These are phyloP conservation scores for Nigrospora osmanthi DNA, from an alignment of 2,329 filamentous ascomycete species.

Conservation along the genomic window DNA sequence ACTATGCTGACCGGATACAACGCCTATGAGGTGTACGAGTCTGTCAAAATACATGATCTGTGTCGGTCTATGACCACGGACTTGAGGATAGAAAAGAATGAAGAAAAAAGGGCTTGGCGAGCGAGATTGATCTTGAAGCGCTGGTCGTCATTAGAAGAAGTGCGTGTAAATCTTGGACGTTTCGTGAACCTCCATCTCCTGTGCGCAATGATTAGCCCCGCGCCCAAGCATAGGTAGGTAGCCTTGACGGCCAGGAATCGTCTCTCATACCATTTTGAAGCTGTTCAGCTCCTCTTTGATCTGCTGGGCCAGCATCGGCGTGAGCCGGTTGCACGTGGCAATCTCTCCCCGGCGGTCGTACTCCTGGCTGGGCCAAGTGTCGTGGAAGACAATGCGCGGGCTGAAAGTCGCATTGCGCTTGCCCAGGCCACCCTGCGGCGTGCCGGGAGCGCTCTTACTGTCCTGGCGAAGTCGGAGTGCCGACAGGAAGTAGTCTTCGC, in stretches of 20 bases:
- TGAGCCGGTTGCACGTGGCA: slow-evolving; percentile 95
- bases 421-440: slow-evolving; percentile 54
- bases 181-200: slow-evolving; percentile 99
- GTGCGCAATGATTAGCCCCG: slow-evolving; percentile 26
- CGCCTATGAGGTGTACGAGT: slow-evolving; percentile 41
- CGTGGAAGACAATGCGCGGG: slow-evolving; percentile 87
- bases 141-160: slow-evolving; percentile 74
- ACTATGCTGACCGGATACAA: slow-evolving; percentile 48
- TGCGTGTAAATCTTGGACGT: slow-evolving; percentile 98
- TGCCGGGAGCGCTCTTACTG: slow-evolving; percentile 72
- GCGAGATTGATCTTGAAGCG: slow-evolving; percentile 17
- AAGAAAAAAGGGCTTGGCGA: slow-evolving; percentile 15
- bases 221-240: neutral
- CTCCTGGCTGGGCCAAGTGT: slow-evolving; percentile 92
- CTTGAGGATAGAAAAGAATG: slow-evolving; percentile 18
- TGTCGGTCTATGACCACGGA: slow-evolving; percentile 17
- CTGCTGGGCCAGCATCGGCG: slow-evolving; percentile 93
- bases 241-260: slow-evolving; percentile 7
- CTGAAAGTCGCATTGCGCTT: slow-evolving; percentile 72
- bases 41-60: slow-evolving; percentile 40
- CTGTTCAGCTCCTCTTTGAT: slow-evolving; percentile 99
- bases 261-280: slow-evolving; percentile 84
- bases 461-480: slow-evolving; percentile 66
- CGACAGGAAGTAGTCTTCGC: slow-evolving; percentile 84
- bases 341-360: slow-evolving; percentile 95